Evolutionary conservation across 768 basidiomycete species (phyloP).

Genomic region (Leccinum fibrillosum): DNA sequence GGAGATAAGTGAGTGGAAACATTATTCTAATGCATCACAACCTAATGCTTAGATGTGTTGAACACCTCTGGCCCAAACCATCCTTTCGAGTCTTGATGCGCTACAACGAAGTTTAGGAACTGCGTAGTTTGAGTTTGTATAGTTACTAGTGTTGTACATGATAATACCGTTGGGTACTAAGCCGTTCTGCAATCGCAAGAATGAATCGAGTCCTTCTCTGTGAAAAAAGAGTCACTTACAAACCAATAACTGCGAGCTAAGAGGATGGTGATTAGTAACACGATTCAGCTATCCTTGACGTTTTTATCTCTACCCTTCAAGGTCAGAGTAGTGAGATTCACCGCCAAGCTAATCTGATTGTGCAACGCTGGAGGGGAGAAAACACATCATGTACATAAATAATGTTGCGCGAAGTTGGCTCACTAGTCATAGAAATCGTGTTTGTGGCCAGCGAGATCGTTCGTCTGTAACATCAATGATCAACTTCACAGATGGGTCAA

Average conservation of each 20-base stretch:
- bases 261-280: background rate
- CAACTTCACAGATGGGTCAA: background rate
- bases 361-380: background rate
- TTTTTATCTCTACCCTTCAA: background rate
- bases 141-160: background rate
- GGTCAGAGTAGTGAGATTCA: background rate
- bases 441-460: background rate
- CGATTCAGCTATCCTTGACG: background rate
- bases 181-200: background rate
- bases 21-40: background rate
- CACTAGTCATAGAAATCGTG: constrained; percentile 4
- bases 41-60: constrained; percentile 1
- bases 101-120: background rate
- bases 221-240: background rate
- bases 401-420: background rate
- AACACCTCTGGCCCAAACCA: constrained; percentile 2
- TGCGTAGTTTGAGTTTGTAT: background rate
- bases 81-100: constrained; percentile 1
- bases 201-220: background rate
- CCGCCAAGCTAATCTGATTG: constrained; percentile 1
- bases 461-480: background rate
- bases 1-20: background rate
- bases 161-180: background rate
- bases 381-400: background rate
- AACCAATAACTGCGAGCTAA: constrained; percentile 3